Evolutionary conservation across 1,139 yeast genomes (phyloP), one percentile per base, ranked within the genome.

Genomic region (Suhomyces maxii): DNA sequence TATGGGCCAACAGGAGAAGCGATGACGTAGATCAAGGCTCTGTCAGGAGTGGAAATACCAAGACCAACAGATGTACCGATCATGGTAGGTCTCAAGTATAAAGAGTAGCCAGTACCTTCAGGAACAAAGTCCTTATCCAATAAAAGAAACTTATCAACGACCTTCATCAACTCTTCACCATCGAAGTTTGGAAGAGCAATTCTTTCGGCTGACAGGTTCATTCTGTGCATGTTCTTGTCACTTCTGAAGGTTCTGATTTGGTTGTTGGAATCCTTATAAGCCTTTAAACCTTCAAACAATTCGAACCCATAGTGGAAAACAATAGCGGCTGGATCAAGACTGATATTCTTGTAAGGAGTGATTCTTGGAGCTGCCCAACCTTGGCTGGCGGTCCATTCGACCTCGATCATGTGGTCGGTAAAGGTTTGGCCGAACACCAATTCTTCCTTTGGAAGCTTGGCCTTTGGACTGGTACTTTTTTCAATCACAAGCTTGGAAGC

Each of bases 371-470:
- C 56, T 7, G 58, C 63, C 78, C 78, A 73, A 7, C 77, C 77
- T 11, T 56, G 42, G 12, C 54, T 58, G 13, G 55, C 54, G 41
- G 59, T 60, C 74, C 76, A 72, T 53, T 67, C 71, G 14, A 70
- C 60, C 53, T 68, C 70, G 51, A 72, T 59, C 66, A 72, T 71
- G 54, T 73, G 76, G 60, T 73, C 77, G 44, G 97, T 88, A 74
- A 91, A 89, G 6, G 88, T 71, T 63, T 86, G 82, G 51, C 99
- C 99, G 65, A 93, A 93, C 35, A 83, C 84, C 62, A 93, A 80
- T 58, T 88, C 67, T 37, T 87, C 91, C 54, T 86, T 83, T 41
- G 96, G 84, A 43, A 84, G 74, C 52, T 82, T 83, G 12, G 66
- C 60, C 63, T 86, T 86, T 42, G 96, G 96, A 7, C 73, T 58